Base-by-base conservation (phyloP, 768 basidiomycete genomes). In the Leccinum ochraceum region DNA sequence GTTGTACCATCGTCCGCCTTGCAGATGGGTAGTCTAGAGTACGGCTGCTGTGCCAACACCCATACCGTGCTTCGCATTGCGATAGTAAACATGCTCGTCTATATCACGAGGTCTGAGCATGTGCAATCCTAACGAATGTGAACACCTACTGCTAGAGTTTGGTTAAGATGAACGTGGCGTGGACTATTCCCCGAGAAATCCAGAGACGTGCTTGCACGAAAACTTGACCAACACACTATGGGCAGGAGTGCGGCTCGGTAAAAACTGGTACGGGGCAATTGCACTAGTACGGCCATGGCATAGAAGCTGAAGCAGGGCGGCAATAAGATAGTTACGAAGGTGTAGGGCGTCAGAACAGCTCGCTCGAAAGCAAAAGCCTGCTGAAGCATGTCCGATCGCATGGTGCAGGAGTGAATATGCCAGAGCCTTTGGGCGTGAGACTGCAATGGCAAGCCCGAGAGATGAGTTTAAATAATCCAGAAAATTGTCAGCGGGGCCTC, bases 241-340 rank as follows among this genome's bases (percentile, higher is more conserved):
- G 84, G 83, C 26, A 86, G 75, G 37, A 86, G 61, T 11, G 81
- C 80, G 36, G 79, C 60, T 52, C 84, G 81, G 57, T 80, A 68
- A 3, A 72, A 50, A 48, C 72, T 71, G 2, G 84, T 84, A 32
- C 70, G 28, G 28, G 28, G 28, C 28, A 28, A 28, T 28, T 28
- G 28, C 28, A 28, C 28, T 28, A 28, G 28, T 28, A 28, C 28
- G 7, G 28, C 28, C 28, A 28, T 28, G 28, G 28, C 28, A 28
- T 28, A 28, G 28, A 28, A 28, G 28, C 74, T 75, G 22, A 81
- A 57, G 1, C 82, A 22, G 10, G 78, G 69, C 1, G 82, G 83
- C 16, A 80, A 24, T 32, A 84, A 62, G 52, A 77, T 71, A 11
- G 74, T 74, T 16, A 56, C 32, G 67, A 64, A 64, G 77, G 77